Evolutionary conservation across 768 basidiomycete genomes (phyloP).

Genomic region (Russula sp.): DNA sequence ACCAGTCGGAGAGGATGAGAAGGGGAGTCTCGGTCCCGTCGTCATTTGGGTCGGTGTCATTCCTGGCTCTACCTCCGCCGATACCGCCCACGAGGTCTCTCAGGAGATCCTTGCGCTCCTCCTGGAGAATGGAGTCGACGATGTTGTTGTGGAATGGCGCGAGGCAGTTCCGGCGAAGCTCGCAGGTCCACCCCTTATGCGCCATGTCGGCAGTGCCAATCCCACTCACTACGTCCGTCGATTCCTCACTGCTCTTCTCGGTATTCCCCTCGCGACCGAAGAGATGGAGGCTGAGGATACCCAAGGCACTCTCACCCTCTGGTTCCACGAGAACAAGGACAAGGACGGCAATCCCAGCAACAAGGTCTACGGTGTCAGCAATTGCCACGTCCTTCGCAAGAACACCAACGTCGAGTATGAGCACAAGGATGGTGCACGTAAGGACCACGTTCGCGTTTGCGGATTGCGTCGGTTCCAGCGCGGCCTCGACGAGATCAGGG

Average conservation of each 20-base stretch:
- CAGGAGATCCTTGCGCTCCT: constrained; percentile 9
- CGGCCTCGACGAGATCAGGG: not conserved
- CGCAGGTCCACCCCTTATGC: not conserved
- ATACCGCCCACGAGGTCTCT: constrained; percentile 10
- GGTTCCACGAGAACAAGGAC: not conserved
- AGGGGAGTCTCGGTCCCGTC: constrained; percentile 8
- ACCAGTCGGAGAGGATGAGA: not conserved
- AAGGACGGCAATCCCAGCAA: not conserved
- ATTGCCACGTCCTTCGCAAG: not conserved
- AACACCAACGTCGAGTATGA: no score
- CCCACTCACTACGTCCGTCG: not conserved
- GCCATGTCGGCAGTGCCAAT: not conserved
- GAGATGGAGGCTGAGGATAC: not conserved
- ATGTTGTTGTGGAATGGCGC: constrained; percentile 10
- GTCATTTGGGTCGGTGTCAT: constrained; percentile 10
- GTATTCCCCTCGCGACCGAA: not conserved
- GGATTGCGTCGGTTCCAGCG: not conserved
- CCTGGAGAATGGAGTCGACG: not conserved
- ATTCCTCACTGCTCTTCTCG: not conserved
- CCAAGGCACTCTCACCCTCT: not conserved
- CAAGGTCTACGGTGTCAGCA: not conserved
- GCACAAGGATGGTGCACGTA: not conserved
- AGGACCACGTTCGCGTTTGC: not conserved
- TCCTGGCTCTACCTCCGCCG: constrained; percentile 7
- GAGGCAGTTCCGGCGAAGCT: constrained; percentile 5